These are phyloP conservation scores for Podospora conica DNA, from an alignment of 495 filamentous ascomycete genomes.

Conservation along the genomic window DNA sequence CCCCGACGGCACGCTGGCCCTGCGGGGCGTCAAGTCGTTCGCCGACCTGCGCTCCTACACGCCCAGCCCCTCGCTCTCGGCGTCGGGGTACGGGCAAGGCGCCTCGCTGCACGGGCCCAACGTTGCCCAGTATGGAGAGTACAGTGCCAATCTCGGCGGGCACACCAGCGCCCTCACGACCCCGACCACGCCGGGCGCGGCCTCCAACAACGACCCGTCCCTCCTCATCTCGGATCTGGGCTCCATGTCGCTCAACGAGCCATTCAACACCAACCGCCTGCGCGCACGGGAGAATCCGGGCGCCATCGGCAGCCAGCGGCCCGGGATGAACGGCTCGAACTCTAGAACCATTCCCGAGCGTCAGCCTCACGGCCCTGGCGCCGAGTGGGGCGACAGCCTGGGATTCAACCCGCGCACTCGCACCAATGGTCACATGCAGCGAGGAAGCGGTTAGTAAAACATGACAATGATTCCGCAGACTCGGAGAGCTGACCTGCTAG, in stretches of 20 bases:
- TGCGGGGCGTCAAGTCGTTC: constrained; percentile 95
- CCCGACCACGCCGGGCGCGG: constrained; percentile 45
- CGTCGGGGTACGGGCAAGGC: constrained; percentile 43
- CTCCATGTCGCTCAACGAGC: constrained; percentile 60
- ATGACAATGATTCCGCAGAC: background rate
- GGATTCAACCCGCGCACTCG: constrained; percentile 62
- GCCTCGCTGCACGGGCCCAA: constrained; percentile 46
- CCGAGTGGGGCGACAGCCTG: constrained; percentile 61
- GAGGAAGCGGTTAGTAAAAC: constrained; percentile 59
- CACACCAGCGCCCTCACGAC: constrained; percentile 36
- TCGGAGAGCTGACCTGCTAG: background rate
- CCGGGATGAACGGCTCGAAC: constrained; percentile 57
- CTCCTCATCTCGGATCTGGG: constrained; percentile 49
- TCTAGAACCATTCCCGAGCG: constrained; percentile 67
- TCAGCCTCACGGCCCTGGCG: constrained; percentile 73
- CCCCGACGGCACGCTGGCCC: constrained; percentile 50
- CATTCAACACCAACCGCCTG: constrained; percentile 48
- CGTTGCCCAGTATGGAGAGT: constrained; percentile 51
- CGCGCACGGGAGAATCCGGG: constrained; percentile 49
- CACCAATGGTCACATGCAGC: constrained; percentile 73
- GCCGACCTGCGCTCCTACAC: constrained; percentile 93
- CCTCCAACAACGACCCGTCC: constrained; percentile 54
- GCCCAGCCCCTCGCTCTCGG: constrained; percentile 85
- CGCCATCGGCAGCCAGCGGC: constrained; percentile 82
- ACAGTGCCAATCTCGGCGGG: constrained; percentile 29